A percentile compares a stretch with the other conserved stretches of the same genome.
phyloP scores from a whole-genome alignment of 1,284 basidiomycete genomes.

The Cryptococcus sp. region DNA sequence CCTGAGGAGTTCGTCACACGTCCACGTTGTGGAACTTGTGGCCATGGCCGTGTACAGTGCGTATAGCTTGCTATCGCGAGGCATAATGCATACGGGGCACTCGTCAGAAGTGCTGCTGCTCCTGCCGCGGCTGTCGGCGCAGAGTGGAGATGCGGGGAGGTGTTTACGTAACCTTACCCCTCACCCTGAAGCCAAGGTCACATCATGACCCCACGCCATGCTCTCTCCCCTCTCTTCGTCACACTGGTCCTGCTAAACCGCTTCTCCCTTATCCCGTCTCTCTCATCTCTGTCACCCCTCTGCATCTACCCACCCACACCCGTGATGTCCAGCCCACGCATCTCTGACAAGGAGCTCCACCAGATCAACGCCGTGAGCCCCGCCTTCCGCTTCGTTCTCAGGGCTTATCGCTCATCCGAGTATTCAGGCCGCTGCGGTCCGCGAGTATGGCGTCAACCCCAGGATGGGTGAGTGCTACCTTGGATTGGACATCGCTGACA shows the following conservation, averaged over 20 bases:
- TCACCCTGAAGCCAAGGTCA: no score
- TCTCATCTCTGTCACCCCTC: conserved; percentile 13
- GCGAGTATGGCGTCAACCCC: conserved; percentile 62
- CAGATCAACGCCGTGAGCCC: conserved; percentile 48
- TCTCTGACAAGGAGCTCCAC: conserved; percentile 53
- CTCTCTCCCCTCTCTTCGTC: no score
- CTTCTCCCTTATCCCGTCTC: not conserved
- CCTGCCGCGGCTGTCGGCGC: no score
- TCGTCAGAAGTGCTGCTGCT: no score
- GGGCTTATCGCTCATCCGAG: not conserved
- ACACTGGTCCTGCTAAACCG: no score
- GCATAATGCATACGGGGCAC: no score
- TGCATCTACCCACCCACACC: conserved; percentile 6
- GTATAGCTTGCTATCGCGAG: no score
- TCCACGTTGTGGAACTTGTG: conserved; percentile 1
- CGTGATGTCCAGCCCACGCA: conserved; percentile 35
- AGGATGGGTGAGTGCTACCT: conserved; percentile 67
- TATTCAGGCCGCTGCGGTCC: conserved; percentile 49
- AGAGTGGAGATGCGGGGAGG: no score
- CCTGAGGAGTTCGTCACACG: conserved; percentile 11
- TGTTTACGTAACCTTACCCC: no score
- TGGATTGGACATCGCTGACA: conserved; percentile 19
- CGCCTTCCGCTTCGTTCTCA: not conserved
- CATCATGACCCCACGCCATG: no score
- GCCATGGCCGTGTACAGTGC: not conserved